These are phyloP conservation scores for Termitomyces sp. DNA, from an alignment of 768 basidiomycete species.

Conservation along the genomic window DNA sequence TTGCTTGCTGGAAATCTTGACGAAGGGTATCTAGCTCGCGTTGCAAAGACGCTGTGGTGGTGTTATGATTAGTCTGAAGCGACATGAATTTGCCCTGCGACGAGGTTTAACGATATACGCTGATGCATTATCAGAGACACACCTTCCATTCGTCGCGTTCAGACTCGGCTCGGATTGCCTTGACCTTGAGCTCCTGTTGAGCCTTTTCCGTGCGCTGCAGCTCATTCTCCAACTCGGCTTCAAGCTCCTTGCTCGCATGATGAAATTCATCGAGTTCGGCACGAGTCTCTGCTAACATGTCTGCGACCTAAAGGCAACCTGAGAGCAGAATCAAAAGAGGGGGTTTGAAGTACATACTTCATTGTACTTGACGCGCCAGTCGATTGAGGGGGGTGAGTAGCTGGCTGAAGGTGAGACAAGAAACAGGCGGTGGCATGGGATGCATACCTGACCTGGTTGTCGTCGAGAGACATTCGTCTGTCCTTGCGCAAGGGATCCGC, in stretches of 20 bases:
- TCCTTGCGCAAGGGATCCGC: constrained; percentile 56
- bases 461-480: constrained; percentile 60
- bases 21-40: constrained; percentile 83
- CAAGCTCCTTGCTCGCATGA: constrained; percentile 82
- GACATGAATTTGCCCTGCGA: constrained; percentile 76
- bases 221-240: constrained; percentile 90
- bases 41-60: constrained; percentile 85
- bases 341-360: constrained; percentile 33
- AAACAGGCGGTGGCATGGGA: constrained; percentile 7
- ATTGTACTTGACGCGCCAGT: constrained; percentile 78
- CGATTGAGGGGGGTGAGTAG: constrained; percentile 48
- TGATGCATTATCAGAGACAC: constrained; percentile 17
- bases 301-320: constrained; percentile 44
- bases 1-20: constrained; percentile 64
- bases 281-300: constrained; percentile 81
- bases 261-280: constrained; percentile 86
- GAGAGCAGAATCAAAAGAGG: constrained; percentile 1
- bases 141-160: constrained; percentile 96
- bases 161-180: constrained; percentile 60
- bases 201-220: constrained; percentile 83
- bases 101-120: constrained; percentile 5
- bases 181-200: constrained; percentile 73
- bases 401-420: constrained; percentile 28
- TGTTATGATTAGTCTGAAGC: constrained; percentile 86
- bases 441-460: constrained; percentile 55